phyloP scores from a whole-genome alignment of 371 early-diverging fungal genomes.

The Syncephalastrum monosporum region DNA sequence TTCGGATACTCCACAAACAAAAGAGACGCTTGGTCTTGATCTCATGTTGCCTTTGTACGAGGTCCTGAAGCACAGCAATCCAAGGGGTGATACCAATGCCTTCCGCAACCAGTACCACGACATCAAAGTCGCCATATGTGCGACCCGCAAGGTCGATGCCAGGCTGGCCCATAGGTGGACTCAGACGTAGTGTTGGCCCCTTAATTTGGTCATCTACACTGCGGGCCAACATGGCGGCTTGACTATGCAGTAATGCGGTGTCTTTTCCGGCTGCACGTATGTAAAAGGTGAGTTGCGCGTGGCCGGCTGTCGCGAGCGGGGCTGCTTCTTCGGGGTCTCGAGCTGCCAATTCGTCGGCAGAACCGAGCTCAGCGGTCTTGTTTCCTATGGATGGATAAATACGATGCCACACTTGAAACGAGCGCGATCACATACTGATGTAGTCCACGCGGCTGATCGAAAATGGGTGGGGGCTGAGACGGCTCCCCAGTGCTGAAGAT shows the following conservation, averaged over 20 bases:
- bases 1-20: constrained; percentile 28
- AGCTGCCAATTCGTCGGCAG: too few species aligned
- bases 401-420: background rate
- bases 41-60: constrained; percentile 14
- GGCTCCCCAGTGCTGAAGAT: constrained; percentile 5
- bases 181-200: constrained; percentile 19
- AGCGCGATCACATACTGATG: background rate
- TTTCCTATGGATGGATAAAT: too few species aligned
- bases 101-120: constrained; percentile 34
- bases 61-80: constrained; percentile 32
- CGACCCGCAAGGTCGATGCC: constrained; percentile 10
- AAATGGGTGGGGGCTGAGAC: constrained; percentile 31
- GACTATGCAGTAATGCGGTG: constrained; percentile 16
- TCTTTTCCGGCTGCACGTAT: constrained; percentile 25
- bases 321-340: too few species aligned
- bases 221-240: background rate
- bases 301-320: background rate
- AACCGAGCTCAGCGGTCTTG: too few species aligned
- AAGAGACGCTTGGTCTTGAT: constrained; percentile 17
- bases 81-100: constrained; percentile 49
- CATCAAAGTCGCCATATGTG: constrained; percentile 28
- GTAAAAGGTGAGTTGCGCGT: constrained; percentile 27
- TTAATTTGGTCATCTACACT: background rate
- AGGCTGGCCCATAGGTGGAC: constrained; percentile 29
- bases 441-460: constrained; percentile 33